Evolutionary conservation across 352 stramenopile genomes (phyloP).

Genomic region (Pythium folliculosum): DNA sequence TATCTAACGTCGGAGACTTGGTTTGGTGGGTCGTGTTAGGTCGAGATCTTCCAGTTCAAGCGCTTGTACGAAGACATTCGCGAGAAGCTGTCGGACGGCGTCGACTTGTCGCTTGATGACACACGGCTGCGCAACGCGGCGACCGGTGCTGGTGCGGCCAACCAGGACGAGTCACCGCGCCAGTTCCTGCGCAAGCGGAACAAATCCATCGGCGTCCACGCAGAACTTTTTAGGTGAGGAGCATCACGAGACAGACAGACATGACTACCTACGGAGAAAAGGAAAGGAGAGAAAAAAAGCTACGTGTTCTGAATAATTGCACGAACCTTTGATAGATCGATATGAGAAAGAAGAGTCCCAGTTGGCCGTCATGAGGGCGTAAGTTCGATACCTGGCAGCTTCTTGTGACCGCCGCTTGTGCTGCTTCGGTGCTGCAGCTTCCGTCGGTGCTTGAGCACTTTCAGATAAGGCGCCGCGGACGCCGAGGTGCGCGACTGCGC

Average conservation of each 20-base stretch:
- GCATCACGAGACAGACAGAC: no score
- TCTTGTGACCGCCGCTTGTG: slow-evolving; percentile 16
- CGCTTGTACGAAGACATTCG: slow-evolving; percentile 85
- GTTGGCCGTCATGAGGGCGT: neutral
- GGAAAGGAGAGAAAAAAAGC: slow-evolving; percentile 5
- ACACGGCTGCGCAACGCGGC: slow-evolving; percentile 2
- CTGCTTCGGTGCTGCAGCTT: slow-evolving; percentile 26
- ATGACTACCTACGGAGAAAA: neutral
- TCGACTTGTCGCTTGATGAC: slow-evolving; percentile 28
- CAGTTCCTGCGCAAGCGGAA: slow-evolving; percentile 53
- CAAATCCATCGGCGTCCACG: slow-evolving; percentile 54
- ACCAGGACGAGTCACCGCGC: slow-evolving; percentile 3
- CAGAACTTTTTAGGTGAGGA: slow-evolving; percentile 21
- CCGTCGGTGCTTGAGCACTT: slow-evolving; percentile 72
- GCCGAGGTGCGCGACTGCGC: slow-evolving; percentile 11
- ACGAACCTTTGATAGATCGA: slow-evolving; percentile 19
- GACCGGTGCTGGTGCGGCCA: neutral
- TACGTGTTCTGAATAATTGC: slow-evolving; percentile 22
- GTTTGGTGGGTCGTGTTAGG: slow-evolving; percentile 50
- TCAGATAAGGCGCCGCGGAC: slow-evolving; percentile 60
- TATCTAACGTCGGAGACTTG: neutral
- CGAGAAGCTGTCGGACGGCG: slow-evolving; percentile 54
- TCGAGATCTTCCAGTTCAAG: slow-evolving; percentile 89
- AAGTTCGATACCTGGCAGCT: slow-evolving; percentile 15
- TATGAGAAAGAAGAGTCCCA: neutral